Conservation (phyloP, 106 monocot species). For the Acorus calamus region DNA sequence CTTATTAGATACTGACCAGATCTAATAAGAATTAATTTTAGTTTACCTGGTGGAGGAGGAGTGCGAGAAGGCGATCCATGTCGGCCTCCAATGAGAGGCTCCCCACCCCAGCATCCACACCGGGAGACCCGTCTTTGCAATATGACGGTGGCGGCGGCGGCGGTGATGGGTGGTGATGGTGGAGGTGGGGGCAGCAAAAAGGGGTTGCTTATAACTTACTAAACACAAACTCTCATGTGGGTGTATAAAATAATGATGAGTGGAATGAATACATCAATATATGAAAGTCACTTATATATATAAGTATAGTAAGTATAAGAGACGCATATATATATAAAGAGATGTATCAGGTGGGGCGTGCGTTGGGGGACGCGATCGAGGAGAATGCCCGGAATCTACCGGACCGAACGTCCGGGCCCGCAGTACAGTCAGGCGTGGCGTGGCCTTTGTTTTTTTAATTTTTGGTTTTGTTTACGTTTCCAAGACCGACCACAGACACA, state of each 20-base stretch:
- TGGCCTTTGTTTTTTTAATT: too few species aligned
- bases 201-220: background rate
- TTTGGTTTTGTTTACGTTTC: too few species aligned
- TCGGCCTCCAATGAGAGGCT: slow-evolving; percentile 16
- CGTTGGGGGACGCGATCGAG: slow-evolving; percentile 14
- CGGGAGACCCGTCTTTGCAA: slow-evolving; percentile 34
- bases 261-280: background rate
- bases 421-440: too few species aligned
- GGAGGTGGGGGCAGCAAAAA: background rate
- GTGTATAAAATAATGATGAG: background rate
- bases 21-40: background rate
- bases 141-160: background rate
- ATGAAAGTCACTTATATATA: background rate
- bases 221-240: too few species aligned
- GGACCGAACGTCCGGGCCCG: slow-evolving; percentile 2
- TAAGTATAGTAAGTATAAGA: slow-evolving; percentile 4
- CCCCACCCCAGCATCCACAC: slow-evolving; percentile 45
- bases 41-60: slow-evolving; percentile 34
- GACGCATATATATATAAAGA: background rate
- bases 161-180: background rate
- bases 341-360: slow-evolving; percentile 1
- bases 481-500: too few species aligned
- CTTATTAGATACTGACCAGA: background rate
- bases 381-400: slow-evolving; percentile 14
- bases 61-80: slow-evolving; percentile 18